Conservation (phyloP, 1,139 yeast genomes). For the Hansenula anomala region DNA sequence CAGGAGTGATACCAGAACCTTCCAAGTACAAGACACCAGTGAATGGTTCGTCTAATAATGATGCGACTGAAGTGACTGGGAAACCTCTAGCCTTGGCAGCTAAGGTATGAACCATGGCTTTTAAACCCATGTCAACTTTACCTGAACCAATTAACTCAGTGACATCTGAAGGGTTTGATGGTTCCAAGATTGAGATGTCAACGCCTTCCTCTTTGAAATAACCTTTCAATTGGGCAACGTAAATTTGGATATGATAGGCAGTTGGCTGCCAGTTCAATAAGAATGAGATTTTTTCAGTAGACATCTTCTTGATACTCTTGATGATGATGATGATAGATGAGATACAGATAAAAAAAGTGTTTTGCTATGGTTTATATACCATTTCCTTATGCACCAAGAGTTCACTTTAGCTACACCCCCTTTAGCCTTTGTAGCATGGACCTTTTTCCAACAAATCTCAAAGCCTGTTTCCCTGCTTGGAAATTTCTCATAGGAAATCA, state of each 20-base stretch:
- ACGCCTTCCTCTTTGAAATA: constrained; percentile 47
- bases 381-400: no score
- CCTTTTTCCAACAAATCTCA: no score
- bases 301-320: no score
- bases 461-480: no score
- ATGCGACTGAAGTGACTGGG: constrained; percentile 53
- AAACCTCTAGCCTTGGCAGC: constrained; percentile 58
- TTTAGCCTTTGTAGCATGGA: no score
- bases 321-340: no score
- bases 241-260: constrained; percentile 53
- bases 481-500: not conserved
- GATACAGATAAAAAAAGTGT: no score
- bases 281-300: constrained; percentile 46
- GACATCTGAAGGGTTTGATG: constrained; percentile 55
- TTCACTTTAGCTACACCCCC: no score
- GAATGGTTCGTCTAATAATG: constrained; percentile 53
- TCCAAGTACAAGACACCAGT: constrained; percentile 51
- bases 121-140: constrained; percentile 53
- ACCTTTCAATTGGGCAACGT: constrained; percentile 46
- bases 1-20: constrained; percentile 46
- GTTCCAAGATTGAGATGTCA: constrained; percentile 50
- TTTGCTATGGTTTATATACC: not conserved
- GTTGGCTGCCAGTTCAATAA: constrained; percentile 54
- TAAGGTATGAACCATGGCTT: constrained; percentile 57
- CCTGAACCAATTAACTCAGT: constrained; percentile 55